These are phyloP conservation scores for Thermochaetoides dissita DNA, from an alignment of 2,329 filamentous ascomycete genomes.

Conservation along the genomic window DNA sequence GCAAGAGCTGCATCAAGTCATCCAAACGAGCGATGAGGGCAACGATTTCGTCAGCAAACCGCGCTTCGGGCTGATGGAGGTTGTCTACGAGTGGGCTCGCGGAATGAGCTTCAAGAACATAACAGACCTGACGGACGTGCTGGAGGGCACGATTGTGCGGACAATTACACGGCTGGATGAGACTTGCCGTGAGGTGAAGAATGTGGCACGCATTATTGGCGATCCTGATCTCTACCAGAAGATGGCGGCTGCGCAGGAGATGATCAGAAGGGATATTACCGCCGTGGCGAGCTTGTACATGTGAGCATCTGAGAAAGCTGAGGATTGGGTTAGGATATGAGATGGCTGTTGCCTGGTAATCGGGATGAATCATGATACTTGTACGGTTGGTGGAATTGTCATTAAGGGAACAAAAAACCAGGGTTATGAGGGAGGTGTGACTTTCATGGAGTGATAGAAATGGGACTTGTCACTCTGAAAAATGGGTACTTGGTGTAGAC, in stretches of 20 bases:
- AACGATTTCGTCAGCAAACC: constrained; percentile 83
- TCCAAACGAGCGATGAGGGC: constrained; percentile 74
- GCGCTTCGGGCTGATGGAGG: constrained; percentile 87
- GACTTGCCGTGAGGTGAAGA: constrained; percentile 94
- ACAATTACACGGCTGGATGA: constrained; percentile 91
- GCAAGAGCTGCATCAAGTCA: constrained; percentile 83
- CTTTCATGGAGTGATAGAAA: too few relatives aligned
- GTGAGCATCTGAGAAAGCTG: constrained; percentile 17
- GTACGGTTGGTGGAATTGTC: not conserved
- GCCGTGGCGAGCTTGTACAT: constrained; percentile 81
- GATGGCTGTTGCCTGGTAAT: not conserved
- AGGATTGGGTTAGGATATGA: too few relatives aligned
- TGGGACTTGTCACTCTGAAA: too few relatives aligned
- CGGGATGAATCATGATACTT: not conserved
- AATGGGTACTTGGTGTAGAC: too few relatives aligned
- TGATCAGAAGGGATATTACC: constrained; percentile 93
- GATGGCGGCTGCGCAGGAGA: constrained; percentile 93
- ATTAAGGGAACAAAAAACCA: not conserved
- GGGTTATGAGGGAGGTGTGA: not conserved
- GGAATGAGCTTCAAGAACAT: constrained; percentile 99
- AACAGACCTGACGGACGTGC: constrained; percentile 84
- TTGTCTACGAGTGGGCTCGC: constrained; percentile 95
- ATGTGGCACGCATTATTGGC: constrained; percentile 86
- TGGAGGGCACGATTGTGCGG: constrained; percentile 92
- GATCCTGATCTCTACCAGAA: constrained; percentile 88